A percentile compares a stretch with the other conserved stretches of the same genome.
phyloP scores from a whole-genome alignment of 345 rosid genomes.

The Lepidium aucheri region DNA sequence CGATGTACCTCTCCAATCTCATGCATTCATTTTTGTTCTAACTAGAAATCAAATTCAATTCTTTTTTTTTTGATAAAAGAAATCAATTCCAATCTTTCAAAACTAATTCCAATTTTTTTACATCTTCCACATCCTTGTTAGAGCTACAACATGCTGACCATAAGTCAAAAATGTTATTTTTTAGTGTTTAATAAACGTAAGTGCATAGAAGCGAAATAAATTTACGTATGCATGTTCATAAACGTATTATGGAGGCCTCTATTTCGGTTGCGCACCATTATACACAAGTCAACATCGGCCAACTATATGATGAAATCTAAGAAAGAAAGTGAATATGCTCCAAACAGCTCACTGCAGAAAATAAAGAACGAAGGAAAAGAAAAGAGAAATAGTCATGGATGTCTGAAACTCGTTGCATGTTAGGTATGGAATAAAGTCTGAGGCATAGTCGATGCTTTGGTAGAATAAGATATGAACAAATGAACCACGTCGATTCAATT shows the following conservation, averaged over 20 bases:
- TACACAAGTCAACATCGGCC: background rate
- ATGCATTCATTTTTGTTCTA: constrained; percentile 22
- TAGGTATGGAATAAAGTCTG: too few relatives aligned
- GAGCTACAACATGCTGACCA: background rate
- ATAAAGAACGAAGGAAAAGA: background rate
- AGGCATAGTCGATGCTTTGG: too few relatives aligned
- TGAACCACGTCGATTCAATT: background rate
- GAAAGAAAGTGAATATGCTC: background rate
- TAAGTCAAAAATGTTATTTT: background rate
- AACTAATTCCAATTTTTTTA: background rate
- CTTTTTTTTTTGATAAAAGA: too few relatives aligned
- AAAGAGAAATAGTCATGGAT: background rate
- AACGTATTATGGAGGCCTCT: background rate
- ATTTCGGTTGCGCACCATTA: background rate
- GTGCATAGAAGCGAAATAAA: background rate
- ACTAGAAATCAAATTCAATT: too few relatives aligned
- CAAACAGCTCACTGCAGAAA: background rate
- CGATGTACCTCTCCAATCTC: constrained; percentile 21
- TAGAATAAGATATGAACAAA: too few relatives aligned
- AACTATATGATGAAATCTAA: background rate
- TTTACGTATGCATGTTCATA: constrained; percentile 10
- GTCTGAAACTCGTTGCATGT: background rate
- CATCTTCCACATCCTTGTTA: background rate
- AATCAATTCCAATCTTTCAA: background rate
- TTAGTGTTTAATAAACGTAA: background rate